A percentile compares a stretch with the other conserved stretches of the same genome.
phyloP scores from a whole-genome alignment of 768 basidiomycete genomes.

The Suillus subalutaceus region DNA sequence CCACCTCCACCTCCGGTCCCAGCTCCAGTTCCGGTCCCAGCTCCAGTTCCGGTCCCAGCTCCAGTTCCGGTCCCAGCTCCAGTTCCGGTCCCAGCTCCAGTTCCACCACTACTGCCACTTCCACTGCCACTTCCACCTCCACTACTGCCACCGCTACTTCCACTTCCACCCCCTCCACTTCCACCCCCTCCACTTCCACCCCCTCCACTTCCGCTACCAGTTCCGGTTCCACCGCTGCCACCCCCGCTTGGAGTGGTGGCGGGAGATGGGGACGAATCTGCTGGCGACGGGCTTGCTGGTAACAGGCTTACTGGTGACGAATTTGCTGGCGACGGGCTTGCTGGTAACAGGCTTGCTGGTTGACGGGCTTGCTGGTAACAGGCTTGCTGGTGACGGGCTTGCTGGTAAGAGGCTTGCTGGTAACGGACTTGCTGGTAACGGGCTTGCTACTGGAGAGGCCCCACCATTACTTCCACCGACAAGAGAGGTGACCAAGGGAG shows the following conservation, averaged over 20 bases:
- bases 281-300: constrained; percentile 5
- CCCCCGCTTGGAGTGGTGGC: constrained; percentile 9
- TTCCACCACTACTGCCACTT: not conserved
- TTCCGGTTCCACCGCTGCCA: constrained; percentile 5
- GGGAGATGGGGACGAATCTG: not conserved
- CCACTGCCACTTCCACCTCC: not conserved
- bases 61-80: not conserved
- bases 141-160: not conserved
- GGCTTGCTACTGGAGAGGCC: constrained; percentile 5
- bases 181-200: not conserved
- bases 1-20: not conserved
- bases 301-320: no score
- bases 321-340: not conserved
- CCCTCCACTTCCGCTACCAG: constrained; percentile 1
- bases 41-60: not conserved
- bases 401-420: constrained; percentile 1
- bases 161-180: not conserved
- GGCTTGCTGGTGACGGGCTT: not conserved
- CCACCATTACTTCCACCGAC: constrained; percentile 25
- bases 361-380: not conserved
- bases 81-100: not conserved
- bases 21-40: not conserved
- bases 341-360: constrained; percentile 1
- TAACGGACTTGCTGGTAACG: constrained; percentile 4
- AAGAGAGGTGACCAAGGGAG: constrained; percentile 39